Conservation (phyloP, 2,329 filamentous ascomycete genomes). For the Fusarium nygamai region DNA sequence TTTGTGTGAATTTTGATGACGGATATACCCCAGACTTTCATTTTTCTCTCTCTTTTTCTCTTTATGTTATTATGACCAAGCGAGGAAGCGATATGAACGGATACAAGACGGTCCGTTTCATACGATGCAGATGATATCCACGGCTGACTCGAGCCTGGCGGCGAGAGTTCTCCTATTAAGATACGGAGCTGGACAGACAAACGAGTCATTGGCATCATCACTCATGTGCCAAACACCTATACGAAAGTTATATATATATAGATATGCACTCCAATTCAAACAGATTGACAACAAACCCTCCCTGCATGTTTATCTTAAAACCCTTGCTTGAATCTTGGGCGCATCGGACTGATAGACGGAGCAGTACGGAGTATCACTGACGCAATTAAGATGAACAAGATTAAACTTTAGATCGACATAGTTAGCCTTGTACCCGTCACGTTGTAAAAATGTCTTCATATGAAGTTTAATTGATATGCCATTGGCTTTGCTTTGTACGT, state of each 20-base stretch:
- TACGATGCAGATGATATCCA: slow-evolving; percentile 6
- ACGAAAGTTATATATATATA: background rate
- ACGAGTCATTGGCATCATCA: background rate
- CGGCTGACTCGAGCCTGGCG: slow-evolving; percentile 7
- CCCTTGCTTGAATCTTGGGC: background rate
- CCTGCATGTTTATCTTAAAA: background rate
- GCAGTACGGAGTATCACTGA: background rate
- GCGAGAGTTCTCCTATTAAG: slow-evolving; percentile 5
- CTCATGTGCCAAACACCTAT: background rate
- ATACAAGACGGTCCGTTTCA: slow-evolving; percentile 15
- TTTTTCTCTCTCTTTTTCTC: slow-evolving; percentile 7
- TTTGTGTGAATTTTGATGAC: slow-evolving; percentile 41
- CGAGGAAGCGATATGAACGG: slow-evolving; percentile 25
- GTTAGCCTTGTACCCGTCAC: background rate
- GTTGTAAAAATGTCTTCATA: background rate
- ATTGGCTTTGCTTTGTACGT: background rate
- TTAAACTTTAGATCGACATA: background rate
- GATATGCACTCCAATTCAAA: slow-evolving; percentile 21
- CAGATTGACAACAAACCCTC: slow-evolving; percentile 7
- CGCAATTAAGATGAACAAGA: background rate
- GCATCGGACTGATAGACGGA: background rate
- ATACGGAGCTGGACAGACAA: slow-evolving; percentile 15
- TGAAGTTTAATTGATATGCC: background rate
- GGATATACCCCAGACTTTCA: slow-evolving; percentile 47
- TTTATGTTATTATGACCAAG: slow-evolving; percentile 28